Evolutionary conservation across 495 filamentous ascomycete species (phyloP), one percentile per base, ranked within the genome.

Genomic region (Lasiosphaeria ovina): DNA sequence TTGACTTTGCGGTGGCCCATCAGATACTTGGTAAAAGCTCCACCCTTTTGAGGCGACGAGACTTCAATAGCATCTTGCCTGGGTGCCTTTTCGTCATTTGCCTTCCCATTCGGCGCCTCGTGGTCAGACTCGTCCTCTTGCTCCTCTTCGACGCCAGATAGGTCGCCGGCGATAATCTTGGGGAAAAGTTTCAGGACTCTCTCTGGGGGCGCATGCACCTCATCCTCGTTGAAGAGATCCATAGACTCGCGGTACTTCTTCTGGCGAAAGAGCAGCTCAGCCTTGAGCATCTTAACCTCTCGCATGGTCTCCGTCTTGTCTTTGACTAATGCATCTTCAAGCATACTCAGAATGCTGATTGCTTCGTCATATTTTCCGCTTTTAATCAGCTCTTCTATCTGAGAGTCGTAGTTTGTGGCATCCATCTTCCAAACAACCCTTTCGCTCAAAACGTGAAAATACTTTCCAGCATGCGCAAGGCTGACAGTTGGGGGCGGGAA

Each of bases 401-500:
- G 94, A 0, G 88, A 85, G 66, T 97, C 91, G 64, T 99, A 99
- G 55, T 93, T 89, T 48, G 90, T 82, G n/a, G 92, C 87, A 50
- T 87, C 88, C 94, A 98, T 97, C 53, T 92, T 87, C 95, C 95
- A 99, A 35, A 99, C 89, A 24, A 79, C 87, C 14, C 93, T 82
- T 36, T 97, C 92, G 64, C 92, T 96, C 6, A 86, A 81, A 16
- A 97, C 92, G 54, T 97, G 82, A 65, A 98, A 98, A 0, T 92
- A 91, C 72, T 97, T 98, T 0, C 92, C 94, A 0, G 92, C 92
- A 73, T 98, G 94, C 0, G 92, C 89, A 32, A 99, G 79, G 59
- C 92, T 95, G 60, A 92, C 89, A 48, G 90, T 97, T 2, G 95
- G 92, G 58, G 94, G 92, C 1, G 92, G 91, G n/a, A 98, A 93